Base-by-base conservation (phyloP, 2,329 filamentous ascomycete genomes). In the Colletotrichum euphorbiae region DNA sequence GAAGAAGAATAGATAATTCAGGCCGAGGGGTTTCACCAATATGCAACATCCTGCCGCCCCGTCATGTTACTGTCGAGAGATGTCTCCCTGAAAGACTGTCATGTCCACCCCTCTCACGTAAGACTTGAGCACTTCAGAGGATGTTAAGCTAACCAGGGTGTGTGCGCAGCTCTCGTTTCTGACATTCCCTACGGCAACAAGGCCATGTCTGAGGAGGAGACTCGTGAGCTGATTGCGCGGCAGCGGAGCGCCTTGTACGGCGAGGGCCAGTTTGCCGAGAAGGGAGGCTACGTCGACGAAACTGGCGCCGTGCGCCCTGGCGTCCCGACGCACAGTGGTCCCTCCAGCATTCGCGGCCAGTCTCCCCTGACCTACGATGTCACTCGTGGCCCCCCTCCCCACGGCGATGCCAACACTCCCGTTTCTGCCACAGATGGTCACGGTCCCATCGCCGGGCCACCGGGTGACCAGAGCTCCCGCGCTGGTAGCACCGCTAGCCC, bases 171-270 rank as follows among this genome's bases (percentile, higher is more conserved):
- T 52, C 46, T 68, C 52, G 63, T 71, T 38, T 58, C 69, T 67
- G 70, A 71, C 51, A 69, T 71, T 28, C 69, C 75, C 65, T 77
- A 77, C 72, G 78, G 74, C 75, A 87, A 85, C 85, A 98, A 98
- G 85, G 90, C 84, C 77, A 92, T 97, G 91, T 97, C 91, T 78
- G 96, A 98, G 83, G 94, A 98, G 75, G 94, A 97, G 77, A 95
- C 95, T 75, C 93, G 95, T 75, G 95, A 98, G 75, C 87, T 98
- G 79, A 97, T 98, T 80, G 93, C 94, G 74, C 94, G 95, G 77
- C 96, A 98, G 83, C 94, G 97, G 81, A 94, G 91, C 80, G 94
- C 95, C 72, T 83, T 99, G 73, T 99, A 98, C 80, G 93, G 94
- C 77, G 93, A 93, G 77, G 85, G 85, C 11, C 79, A 87, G 58